Evolutionary conservation across 495 filamentous ascomycete species (phyloP), one percentile per base, ranked within the genome.

Genomic region (Xylaria venustula): DNA sequence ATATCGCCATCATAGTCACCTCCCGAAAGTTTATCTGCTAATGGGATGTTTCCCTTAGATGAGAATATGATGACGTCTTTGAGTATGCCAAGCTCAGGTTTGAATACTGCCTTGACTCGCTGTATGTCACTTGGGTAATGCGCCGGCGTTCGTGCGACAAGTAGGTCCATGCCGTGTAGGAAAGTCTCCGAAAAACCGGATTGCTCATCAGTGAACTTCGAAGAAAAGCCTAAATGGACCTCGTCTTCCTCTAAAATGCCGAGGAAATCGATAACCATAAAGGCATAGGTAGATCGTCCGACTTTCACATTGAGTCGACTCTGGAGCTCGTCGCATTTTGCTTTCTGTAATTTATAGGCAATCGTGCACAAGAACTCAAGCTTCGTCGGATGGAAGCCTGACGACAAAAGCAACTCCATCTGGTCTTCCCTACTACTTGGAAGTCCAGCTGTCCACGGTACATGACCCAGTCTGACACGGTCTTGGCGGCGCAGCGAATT

Each of bases 1-100:
- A 81, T 88, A 64, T 98, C 94, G 0, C 94, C 94, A 60, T 97
- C 93, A 70, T 97, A 97, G 73, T 98, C 94, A 8, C 94, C 94
- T 14, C 93, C 94, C 3, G 91, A 94, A 0, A 97, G 79, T 71
- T 91, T 90, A 32, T 86, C 83, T 0, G 92, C 94, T 0, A 96
- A 81, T 0, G 91, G 84, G 20, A 80, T 80, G 11, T 82, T 51
- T 0, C 94, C 93, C 64, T 83, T 83, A 0, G 81, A 80, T 0
- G 94, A 81, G 65, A 98, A 97, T 1, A 97, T 84, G 58, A 96
- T 88, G 6, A 97, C 89, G 69, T 97, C 90, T 61, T 88, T 87
- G 19, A 96, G 80, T n/a, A 86, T 81, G 4, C 85, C 81, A 0
- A 98, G 80, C 60, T 91, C 87, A 0, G 76, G 73, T 44, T 87